Evolutionary conservation across 768 basidiomycete genomes (phyloP), one percentile per base, ranked within the genome.

Genomic region (Melanogaster broomeanus): DNA sequence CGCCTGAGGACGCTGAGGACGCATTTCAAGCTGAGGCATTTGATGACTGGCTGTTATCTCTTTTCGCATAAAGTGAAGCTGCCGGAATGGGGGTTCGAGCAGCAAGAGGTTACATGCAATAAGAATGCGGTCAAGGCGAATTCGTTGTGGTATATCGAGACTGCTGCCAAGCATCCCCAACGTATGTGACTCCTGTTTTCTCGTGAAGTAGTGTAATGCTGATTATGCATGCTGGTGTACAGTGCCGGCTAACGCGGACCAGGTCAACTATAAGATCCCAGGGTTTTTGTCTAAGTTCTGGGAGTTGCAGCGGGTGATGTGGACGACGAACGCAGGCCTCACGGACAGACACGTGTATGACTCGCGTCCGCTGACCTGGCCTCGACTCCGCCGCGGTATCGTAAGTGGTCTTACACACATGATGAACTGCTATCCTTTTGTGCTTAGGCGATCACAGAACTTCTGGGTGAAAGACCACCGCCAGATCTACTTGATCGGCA

Each of bases 61-160:
- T 99, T 98, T 77, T 93, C 90, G 21, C 97, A 99, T 74, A 97
- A 97, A 69, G 88, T 98, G 62, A 98, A 98, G 72, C 74, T 99
- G 1, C 97, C 97, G 0, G 90, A 97, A 5, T 99, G 97, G 97
- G 97, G 84, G 0, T 99, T 80, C 60, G 97, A 98, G 65, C 97
- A 99, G 69, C 97, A 99, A 67, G 97, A 99, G 64, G 97, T 99
- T 45, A 98, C 97, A 0, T 99, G 97, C 71, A 99, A 99, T 73
- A 98, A 94, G 79, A 96, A 98, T 61, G 95, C 97, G 12, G 88
- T 88, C 22, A 80, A 74, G 67, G 80, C 78, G 2, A 98, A 98
- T 69, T 94, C 93, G 27, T 65, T 98, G 53, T 98, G 97, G 97
- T 93, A 82, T 61, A 74, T 98, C 37, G 97, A 99, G 75, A 97